phyloP scores from a whole-genome alignment of 2,329 filamentous ascomycete genomes.

The Ascochyta koolunga region DNA sequence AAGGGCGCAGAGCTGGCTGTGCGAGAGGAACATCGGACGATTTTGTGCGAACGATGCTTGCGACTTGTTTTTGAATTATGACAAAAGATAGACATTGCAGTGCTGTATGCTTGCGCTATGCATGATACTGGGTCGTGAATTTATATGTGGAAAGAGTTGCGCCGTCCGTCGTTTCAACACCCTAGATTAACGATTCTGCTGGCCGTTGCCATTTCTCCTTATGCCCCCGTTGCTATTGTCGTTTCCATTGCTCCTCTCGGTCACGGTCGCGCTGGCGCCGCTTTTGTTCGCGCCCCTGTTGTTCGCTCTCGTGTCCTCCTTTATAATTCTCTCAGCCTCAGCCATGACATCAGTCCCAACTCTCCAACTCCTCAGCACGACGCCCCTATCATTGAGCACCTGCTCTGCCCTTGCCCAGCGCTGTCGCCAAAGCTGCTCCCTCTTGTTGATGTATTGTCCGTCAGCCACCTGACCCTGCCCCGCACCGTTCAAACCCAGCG shows the following conservation, averaged over 20 bases:
- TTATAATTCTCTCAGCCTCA: conserved; percentile 70
- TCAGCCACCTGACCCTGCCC: conserved; percentile 21
- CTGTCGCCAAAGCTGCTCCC: conserved; percentile 74
- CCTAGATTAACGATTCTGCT: too few relatives aligned
- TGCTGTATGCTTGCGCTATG: not conserved
- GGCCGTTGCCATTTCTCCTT: not conserved
- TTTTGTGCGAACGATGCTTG: too few relatives aligned
- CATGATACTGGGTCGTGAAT: not conserved
- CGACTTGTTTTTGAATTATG: too few relatives aligned
- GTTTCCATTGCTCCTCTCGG: not conserved
- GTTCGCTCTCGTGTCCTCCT: conserved; percentile 29
- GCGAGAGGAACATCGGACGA: too few relatives aligned
- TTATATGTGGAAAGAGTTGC: too few relatives aligned
- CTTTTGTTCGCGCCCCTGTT: conserved; percentile 8
- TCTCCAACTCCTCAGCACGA: conserved; percentile 75
- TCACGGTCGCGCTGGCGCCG: not conserved
- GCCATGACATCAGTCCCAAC: conserved; percentile 71
- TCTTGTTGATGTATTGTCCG: conserved; percentile 62
- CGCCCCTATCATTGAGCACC: conserved; percentile 67
- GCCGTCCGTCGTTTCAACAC: too few relatives aligned
- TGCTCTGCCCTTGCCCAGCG: conserved; percentile 70
- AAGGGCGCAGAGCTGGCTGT: too few relatives aligned
- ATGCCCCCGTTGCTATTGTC: not conserved
- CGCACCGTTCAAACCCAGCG: conserved; percentile 26
- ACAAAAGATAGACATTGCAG: not conserved